Evolutionary conservation across 1,284 basidiomycete species (phyloP), one percentile per base, ranked within the genome.

Genomic region (Sporisorium iseilematis-ciliati): DNA sequence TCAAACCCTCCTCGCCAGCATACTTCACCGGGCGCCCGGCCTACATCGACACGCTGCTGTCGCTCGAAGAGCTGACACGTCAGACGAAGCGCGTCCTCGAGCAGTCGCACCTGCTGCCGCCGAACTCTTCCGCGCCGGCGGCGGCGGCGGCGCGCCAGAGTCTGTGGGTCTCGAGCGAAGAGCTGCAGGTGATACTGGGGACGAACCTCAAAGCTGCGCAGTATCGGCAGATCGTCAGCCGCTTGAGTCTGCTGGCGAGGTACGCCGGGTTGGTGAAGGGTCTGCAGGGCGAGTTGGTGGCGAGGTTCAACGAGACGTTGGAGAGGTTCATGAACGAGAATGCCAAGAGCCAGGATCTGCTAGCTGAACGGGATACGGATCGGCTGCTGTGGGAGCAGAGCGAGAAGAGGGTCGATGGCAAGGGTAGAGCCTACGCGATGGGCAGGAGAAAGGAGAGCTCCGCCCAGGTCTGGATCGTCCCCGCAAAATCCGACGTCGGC

Each of bases 1-100:
- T 76, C 45, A 86, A 86, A 64, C 88, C 88, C 1, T 61, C 78
- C 3, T 92, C 93, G 1, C 89, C 92, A 18, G 90, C 90, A 54
- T 95, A 94, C 87, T 97, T 93, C 87, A 94, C 94, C n/a, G 92
- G 91, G n/a, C 90, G 91, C 49, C 88, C 92, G 0, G 87, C 88
- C 35, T 94, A 91, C 87, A 91, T 91, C 83, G 92, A 94, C 86
- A 89, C 91, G 62, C 86, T 95, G 43, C 87, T 88, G 29, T 86
- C 88, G 49, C 89, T 96, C 20, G 91, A 94, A 81, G 87, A 87
- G 21, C 90, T 92, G 43, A 88, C 92, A 20, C 86, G 88, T 33
- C 86, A 88, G 46, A 87, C 91, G 3, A 90, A 91, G 41, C 83
- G 86, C 2, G 88, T 89, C 5, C 89, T 97, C 23, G 90, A 90